Base-by-base conservation (phyloP, 345 rosid species). In the Syzygium jambos region DNA sequence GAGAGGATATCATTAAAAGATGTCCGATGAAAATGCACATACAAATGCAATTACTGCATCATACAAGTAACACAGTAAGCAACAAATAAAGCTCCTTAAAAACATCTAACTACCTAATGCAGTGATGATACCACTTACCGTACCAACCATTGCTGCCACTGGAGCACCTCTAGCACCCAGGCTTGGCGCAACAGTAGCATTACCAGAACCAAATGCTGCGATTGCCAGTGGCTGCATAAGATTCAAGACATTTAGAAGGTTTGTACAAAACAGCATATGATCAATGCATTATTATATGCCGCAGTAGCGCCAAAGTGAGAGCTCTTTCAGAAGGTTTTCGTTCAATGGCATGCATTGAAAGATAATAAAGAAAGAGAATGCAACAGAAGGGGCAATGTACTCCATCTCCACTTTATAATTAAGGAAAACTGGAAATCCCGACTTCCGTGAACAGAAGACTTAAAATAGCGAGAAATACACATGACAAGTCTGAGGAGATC, bases 91-190 rank as follows among this genome's bases (percentile, higher is more conserved):
- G 34, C 17, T 38, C 29, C 54, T 59, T 6, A 51, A 84, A 21
- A 56, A 27, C 4, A 73, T 14, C 21, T 38, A 38, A 38, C 4
- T 38, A 38, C 41, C 4, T 38, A 38, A 4, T 3, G 41, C 4
- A 38, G 41, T 38, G 3, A 38, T 38, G 41, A 84, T 49, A 59
- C 85, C 49, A 92, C 95, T 90, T 89, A 93, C 97, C 89, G 89
- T 90, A 89, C 92, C 94, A 89, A 95, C 93, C 87, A 90, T 92
- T 77, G 94, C 91, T 88, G 94, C 87, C 34, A 88, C 90, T 51
- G 93, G 90, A 85, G 93, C 88, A 87, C 91, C 85, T 87, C 94
- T 93, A 87, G 93, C 93, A 30, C 87, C 92, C 21, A 93, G 89
- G 87, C 90, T 91, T 87, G 93, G 85, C 87, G 93, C 95, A 88